Evolutionary conservation across 2,329 filamentous ascomycete species (phyloP).

Genomic region (Xylariaceae sp.): DNA sequence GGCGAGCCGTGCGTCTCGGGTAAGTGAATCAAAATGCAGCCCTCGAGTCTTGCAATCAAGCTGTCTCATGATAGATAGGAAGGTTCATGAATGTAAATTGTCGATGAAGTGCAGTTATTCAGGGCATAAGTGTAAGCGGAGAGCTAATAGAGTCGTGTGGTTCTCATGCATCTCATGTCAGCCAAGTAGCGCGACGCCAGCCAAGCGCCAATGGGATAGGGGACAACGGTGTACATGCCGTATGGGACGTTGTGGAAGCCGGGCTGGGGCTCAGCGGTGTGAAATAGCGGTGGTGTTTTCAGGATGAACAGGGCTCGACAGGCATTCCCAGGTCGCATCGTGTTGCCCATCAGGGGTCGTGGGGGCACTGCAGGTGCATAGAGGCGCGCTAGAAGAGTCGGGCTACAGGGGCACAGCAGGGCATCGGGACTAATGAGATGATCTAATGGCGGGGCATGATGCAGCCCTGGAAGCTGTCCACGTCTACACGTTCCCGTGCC

Average conservation of each 20-base stretch:
- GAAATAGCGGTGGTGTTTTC: conserved; percentile 11
- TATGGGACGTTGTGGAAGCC: not conserved
- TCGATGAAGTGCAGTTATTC: too few relatives aligned
- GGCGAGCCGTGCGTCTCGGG: too few relatives aligned
- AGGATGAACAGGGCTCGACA: conserved; percentile 2
- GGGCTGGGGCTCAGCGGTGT: conserved; percentile 16
- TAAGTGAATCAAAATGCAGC: too few relatives aligned
- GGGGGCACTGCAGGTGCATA: not conserved
- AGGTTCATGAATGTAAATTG: too few relatives aligned
- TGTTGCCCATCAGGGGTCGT: conserved; percentile 7
- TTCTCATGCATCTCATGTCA: too few relatives aligned
- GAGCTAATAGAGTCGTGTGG: too few relatives aligned
- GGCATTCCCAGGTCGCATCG: not conserved
- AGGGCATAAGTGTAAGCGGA: too few relatives aligned
- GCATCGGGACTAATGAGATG: conserved; percentile 1
- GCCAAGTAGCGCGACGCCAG: too few relatives aligned
- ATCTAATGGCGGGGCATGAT: conserved; percentile 17
- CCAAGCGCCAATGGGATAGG: conserved; percentile 1
- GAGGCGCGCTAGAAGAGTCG: too few relatives aligned
- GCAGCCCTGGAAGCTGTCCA: conserved; percentile 13
- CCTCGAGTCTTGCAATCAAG: too few relatives aligned
- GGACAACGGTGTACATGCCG: too few relatives aligned
- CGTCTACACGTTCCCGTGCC: conserved; percentile 4
- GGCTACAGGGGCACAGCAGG: not conserved
- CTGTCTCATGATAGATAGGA: too few relatives aligned